Conservation (phyloP, 106 monocot genomes). For the Apostasia ramifera region DNA sequence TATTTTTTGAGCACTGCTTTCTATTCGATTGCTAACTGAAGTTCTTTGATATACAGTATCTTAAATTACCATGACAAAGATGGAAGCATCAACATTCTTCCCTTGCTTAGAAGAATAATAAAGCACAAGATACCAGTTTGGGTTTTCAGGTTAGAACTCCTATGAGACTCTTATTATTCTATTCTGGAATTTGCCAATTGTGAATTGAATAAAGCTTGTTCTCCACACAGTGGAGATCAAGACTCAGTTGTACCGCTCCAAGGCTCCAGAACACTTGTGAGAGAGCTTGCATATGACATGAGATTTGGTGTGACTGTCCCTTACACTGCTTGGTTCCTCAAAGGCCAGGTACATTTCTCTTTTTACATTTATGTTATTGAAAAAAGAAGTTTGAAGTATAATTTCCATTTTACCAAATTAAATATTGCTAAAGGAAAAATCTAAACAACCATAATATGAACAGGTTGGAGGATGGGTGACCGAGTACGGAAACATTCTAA, state of each 20-base stretch:
- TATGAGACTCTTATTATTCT: background rate
- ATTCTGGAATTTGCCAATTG: background rate
- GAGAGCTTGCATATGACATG: conserved; percentile 70
- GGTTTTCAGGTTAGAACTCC: conserved; percentile 58
- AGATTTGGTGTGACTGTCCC: conserved; percentile 49
- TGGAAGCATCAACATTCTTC: conserved; percentile 59
- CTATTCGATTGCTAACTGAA: background rate
- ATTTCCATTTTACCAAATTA: background rate
- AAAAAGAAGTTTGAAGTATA: background rate
- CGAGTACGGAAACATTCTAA: conserved; percentile 50
- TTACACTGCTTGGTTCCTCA: conserved; percentile 80
- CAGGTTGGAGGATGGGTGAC: conserved; percentile 60
- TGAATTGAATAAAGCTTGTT: background rate
- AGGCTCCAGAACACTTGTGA: conserved; percentile 70
- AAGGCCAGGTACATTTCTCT: conserved; percentile 58
- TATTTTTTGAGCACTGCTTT: too few relatives aligned
- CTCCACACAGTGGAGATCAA: conserved; percentile 89
- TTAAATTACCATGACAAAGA: conserved; percentile 57
- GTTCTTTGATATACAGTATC: conserved; percentile 19
- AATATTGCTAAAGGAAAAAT: background rate
- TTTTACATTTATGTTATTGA: background rate
- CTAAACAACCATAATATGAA: background rate
- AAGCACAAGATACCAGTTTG: conserved; percentile 51
- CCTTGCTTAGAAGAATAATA: conserved; percentile 50
- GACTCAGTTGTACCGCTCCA: conserved; percentile 86